These are phyloP conservation scores for Ceratocystis harringtonii DNA, from an alignment of 2,329 filamentous ascomycete species.

Conservation along the genomic window DNA sequence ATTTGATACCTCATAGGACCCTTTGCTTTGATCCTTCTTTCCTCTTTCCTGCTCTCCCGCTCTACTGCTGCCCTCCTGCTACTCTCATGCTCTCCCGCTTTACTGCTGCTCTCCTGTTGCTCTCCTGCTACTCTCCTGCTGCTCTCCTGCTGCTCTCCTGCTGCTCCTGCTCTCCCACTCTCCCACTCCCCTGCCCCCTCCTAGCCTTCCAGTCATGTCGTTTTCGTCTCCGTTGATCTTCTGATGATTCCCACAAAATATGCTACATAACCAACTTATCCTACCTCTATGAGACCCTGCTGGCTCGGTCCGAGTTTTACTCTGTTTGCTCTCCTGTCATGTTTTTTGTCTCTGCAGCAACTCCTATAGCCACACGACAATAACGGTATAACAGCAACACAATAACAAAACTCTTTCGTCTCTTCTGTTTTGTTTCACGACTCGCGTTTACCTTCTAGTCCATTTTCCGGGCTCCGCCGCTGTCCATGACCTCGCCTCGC, in stretches of 20 bases:
- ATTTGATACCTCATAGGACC: too few species aligned
- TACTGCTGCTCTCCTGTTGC: not conserved
- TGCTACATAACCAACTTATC: not conserved
- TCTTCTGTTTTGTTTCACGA: not conserved
- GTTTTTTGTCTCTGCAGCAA: not conserved
- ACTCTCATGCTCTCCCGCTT: not conserved
- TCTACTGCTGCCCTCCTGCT: not conserved
- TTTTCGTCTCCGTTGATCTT: not conserved
- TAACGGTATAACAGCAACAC: too few species aligned
- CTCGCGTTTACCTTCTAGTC: not conserved
- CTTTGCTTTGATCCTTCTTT: not conserved
- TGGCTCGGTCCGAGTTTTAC: not conserved
- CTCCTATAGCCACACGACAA: too few species aligned
- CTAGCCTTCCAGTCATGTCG: not conserved
- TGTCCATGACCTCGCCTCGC: not conserved
- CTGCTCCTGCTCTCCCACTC: not conserved
- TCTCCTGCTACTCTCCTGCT: not conserved
- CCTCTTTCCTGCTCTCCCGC: not conserved
- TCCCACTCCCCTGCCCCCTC: not conserved
- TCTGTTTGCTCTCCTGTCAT: not conserved
- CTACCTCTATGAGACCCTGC: not conserved
- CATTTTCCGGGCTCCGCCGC: not conserved
- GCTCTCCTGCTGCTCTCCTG: not conserved
- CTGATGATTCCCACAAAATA: not conserved
- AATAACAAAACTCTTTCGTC: not conserved